These are phyloP conservation scores for Haplosporangium gracile DNA, from an alignment of 192 early-diverging fungal genomes.

Conservation along the genomic window DNA sequence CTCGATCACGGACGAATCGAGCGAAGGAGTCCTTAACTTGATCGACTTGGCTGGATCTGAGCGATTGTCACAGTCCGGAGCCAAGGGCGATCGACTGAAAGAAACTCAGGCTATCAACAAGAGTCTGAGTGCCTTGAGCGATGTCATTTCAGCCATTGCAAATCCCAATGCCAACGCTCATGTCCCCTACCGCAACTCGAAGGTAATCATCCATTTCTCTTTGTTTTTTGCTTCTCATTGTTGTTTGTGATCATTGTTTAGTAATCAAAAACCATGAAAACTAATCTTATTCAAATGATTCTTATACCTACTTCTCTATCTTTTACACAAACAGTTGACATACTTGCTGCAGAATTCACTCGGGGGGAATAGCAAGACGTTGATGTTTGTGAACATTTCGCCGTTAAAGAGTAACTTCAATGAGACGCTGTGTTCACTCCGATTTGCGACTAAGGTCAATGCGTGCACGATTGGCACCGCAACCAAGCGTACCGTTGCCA, in stretches of 20 bases:
- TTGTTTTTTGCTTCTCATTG: background rate
- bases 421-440: conserved; percentile 91
- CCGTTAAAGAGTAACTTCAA: conserved; percentile 83
- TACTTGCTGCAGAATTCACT: conserved; percentile 80
- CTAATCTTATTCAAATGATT: background rate
- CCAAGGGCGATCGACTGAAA: conserved; percentile 88
- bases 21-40: conserved; percentile 86
- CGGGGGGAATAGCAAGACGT: conserved; percentile 95
- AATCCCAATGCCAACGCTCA: conserved; percentile 74
- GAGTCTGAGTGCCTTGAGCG: conserved; percentile 87
- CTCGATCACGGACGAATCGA: conserved; percentile 76
- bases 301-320: background rate
- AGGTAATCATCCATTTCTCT: conserved; percentile 60
- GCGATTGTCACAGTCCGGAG: conserved; percentile 83
- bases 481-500: conserved; percentile 26
- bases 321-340: conserved; percentile 60
- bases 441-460: conserved; percentile 98
- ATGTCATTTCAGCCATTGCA: conserved; percentile 90
- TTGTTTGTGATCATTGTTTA: background rate
- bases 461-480: conserved; percentile 91
- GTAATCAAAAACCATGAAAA: too few relatives aligned
- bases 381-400: conserved; percentile 98
- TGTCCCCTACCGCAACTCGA: conserved; percentile 96
- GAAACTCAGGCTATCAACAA: conserved; percentile 99
- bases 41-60: conserved; percentile 98